Evolutionary conservation across 176 grass and related monocot genomes (phyloP), one percentile per base, ranked within the genome.

Genomic region (Triticum monococcum): DNA sequence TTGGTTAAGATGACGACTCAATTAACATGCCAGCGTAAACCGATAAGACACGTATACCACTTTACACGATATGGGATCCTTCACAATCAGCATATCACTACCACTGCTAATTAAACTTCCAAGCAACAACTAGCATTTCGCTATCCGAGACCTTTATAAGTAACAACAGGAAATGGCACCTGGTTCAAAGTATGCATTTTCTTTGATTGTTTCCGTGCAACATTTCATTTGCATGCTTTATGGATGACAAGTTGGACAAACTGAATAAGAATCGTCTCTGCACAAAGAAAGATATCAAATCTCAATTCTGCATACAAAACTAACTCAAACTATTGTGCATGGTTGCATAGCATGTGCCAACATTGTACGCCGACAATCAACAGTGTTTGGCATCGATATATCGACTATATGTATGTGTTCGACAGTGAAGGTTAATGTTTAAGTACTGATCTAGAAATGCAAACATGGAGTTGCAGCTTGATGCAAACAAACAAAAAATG

Each of bases 41-140:
- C 5, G 79, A 28, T n/a, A 84, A 36, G 48, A 17, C 80, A 84
- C 22, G 25, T 35, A 35, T 80, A 37, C 25, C n/a, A 31, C n/a
- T 54, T 59, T 54, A 86, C 40, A 50, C 60, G 17, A 40, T 23
- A 76, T 38, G 5, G 24, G 75, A 68, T 62, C 45, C 13, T 83
- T 83, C 83, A 12, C 65, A 69, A 79, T 87, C 78, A 85, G 56
- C 56, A 64, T 43, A 85, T 32, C 64, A 24, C 36, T 12, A 81
- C 32, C 6, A 35, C 43, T 48, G 20, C 38, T 57, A 69, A 48
- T 62, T 86, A 86, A 79, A 79, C 84, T 64, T 86, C 18, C 17
- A 91, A 88, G 89, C 71, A 88, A 88, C 70, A 77, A 57, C 77
- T 25, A 91, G 4, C 30, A 72, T 75, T 64, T 77, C 65, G 0